Evolutionary conservation across 2,329 filamentous ascomycete species (phyloP), one percentile per base, ranked within the genome.

Genomic region (Fusarium nelsonii): DNA sequence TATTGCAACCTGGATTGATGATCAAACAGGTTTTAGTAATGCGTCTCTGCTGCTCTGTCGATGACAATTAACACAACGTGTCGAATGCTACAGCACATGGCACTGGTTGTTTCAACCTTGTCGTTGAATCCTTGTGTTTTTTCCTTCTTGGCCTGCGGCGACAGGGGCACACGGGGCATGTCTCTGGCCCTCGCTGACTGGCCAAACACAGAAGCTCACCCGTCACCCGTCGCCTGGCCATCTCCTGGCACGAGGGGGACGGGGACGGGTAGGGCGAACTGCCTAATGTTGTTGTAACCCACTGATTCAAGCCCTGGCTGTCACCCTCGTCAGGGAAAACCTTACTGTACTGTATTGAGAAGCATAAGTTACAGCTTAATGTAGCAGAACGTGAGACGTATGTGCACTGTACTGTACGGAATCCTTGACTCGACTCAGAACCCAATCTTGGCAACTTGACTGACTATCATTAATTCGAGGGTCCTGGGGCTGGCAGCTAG

Each of bases 131-230:
- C 49, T 54, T 37, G 33, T 18, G n/a, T 28, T 28, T 28, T 48
- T 54, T 37, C 32, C 39, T 20, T 62, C 20, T 30, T 33, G 16
- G 26, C 33, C 18, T 41, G 30, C 39, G 34, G 52, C 46, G 58
- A 43, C 23, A 49, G 52, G 43, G 58, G 39, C 49, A 41, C 18
- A 50, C 28, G 33, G 39, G 54, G 26, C 52, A 65, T 65, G 62
- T 65, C 62, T 65, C 37, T 60, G 45, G 40, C 30, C 53, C 32
- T 30, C 18, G 58, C 23, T 45, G 45, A 65, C 62, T 65, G 62
- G 62, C 26, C 32, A 56, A 30, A 34, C n/a, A n/a, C 23, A 45
- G 56, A 45, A 46, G 30, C 60, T 58, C 51, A 39, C 52, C 60
- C 45, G 52, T 65, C 40, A 54, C 37, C 39, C 40, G 49, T 58